Evolutionary conservation across 176 grass and related monocot species (phyloP).

Genomic region (Dactylis glomerata): DNA sequence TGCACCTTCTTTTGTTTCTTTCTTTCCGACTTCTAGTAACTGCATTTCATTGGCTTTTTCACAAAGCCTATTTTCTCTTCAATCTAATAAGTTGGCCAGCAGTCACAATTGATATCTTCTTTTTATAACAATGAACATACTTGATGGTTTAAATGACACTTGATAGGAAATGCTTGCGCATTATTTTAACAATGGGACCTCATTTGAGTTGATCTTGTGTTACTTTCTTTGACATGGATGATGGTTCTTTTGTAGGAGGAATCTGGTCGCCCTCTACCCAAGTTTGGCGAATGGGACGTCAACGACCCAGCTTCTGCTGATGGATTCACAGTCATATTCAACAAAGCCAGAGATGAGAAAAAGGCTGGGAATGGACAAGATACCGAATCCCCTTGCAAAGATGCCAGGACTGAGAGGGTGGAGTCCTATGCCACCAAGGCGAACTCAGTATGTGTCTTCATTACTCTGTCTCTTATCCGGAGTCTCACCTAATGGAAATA

Average conservation of each 20-base stretch:
- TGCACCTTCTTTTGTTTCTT: not conserved
- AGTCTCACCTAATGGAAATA: conserved; percentile 5
- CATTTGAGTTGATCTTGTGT: not conserved
- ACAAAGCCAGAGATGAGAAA: conserved; percentile 93
- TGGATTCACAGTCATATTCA: conserved; percentile 90
- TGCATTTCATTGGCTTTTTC: conserved; percentile 15
- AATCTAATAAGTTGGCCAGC: not conserved
- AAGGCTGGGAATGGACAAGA: conserved; percentile 67
- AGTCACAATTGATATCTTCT: not conserved
- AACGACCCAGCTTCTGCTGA: conserved; percentile 85
- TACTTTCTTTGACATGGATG: conserved; percentile 1
- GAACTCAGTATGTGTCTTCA: conserved; percentile 46
- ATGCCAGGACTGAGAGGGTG: conserved; percentile 41
- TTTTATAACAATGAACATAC: not conserved
- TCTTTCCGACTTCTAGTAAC: not conserved
- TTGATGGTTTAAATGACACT: not conserved
- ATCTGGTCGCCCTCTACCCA: conserved; percentile 75
- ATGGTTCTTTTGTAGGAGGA: conserved; percentile 55
- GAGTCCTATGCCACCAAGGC: conserved; percentile 46
- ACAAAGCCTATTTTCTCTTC: not conserved
- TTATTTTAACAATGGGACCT: not conserved
- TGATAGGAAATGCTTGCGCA: not conserved
- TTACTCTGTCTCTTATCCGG: not conserved
- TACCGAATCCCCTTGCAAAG: conserved; percentile 59
- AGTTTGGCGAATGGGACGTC: conserved; percentile 90